Evolutionary conservation across 805 yeast genomes (phyloP).

Genomic region (Millerozyma miso): DNA sequence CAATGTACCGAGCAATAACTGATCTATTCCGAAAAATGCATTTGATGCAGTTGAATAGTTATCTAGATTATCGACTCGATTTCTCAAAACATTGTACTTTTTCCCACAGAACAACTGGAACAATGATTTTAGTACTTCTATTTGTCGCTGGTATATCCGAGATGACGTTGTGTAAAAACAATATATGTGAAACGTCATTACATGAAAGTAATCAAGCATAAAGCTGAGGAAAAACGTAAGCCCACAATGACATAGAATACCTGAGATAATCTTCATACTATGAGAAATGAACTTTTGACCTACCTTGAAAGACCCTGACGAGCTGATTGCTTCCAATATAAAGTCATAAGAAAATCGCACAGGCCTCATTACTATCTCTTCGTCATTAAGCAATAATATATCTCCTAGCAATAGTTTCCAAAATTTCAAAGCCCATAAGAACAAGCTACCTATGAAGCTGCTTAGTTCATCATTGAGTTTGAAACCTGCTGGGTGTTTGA

Average conservation of each 20-base stretch:
- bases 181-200: constrained; percentile 67
- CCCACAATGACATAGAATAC: constrained; percentile 28
- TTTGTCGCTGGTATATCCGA: constrained; percentile 72
- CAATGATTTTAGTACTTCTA: constrained; percentile 62
- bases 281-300: neutral
- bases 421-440: constrained; percentile 76
- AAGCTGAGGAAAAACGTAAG: constrained; percentile 66
- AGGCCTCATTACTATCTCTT: neutral
- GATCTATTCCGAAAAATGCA: constrained; percentile 67
- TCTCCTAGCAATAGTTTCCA: constrained; percentile 38
- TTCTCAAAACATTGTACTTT: constrained; percentile 76
- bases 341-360: neutral
- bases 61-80: constrained; percentile 80
- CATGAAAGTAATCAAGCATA: constrained; percentile 57
- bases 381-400: constrained; percentile 2
- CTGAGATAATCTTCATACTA: constrained; percentile 5
- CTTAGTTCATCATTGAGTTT: constrained; percentile 86
- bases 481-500: constrained; percentile 84
- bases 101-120: constrained; percentile 86
- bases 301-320: neutral
- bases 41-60: constrained; percentile 20
- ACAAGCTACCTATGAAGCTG: constrained; percentile 77
- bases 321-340: neutral
- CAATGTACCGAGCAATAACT: constrained; percentile 81
- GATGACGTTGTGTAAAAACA: constrained; percentile 78